Conservation (phyloP, 139 green algal species). For the Chlamydomonas sphaeroides region DNA sequence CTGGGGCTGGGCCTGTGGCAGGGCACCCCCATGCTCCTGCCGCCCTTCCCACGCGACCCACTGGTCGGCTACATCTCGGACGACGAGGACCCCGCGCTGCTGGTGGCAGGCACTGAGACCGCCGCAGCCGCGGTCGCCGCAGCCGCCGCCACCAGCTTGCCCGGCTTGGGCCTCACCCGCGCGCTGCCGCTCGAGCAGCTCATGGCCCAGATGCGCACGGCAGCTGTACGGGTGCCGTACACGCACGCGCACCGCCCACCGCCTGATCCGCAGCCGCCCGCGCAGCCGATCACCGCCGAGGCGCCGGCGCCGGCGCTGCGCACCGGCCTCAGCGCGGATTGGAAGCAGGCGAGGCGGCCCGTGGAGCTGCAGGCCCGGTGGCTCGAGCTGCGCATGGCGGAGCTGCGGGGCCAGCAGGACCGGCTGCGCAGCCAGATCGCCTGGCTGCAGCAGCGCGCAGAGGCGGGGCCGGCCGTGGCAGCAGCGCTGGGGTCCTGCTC, state of each 20-base stretch:
- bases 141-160: neutral
- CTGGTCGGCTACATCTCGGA: slow-evolving; percentile 45
- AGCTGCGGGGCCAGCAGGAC: slow-evolving; percentile 47
- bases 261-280: neutral
- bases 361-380: slow-evolving; percentile 56
- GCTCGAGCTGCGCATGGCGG: slow-evolving; percentile 60
- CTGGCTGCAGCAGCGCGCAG: slow-evolving; percentile 5
- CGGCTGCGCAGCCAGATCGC: slow-evolving; percentile 28
- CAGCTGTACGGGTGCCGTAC: slow-evolving; percentile 21
- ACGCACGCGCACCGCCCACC: neutral
- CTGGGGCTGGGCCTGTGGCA: neutral
- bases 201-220: slow-evolving; percentile 25
- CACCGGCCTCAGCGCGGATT: slow-evolving; percentile 25
- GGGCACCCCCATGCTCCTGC: slow-evolving; percentile 11
- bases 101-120: neutral
- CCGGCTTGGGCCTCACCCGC: neutral
- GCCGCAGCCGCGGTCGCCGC: slow-evolving; percentile 18
- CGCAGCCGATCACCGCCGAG: slow-evolving; percentile 4
- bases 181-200: slow-evolving; percentile 21
- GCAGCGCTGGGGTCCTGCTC: neutral
- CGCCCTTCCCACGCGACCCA: slow-evolving; percentile 24
- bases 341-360: slow-evolving; percentile 37
- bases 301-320: neutral
- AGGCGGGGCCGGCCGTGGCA: neutral
- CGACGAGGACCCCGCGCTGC: slow-evolving; percentile 22